These are phyloP conservation scores for Pseudonitzschia pungens DNA, from an alignment of 108 stramenopile species.

Conservation along the genomic window DNA sequence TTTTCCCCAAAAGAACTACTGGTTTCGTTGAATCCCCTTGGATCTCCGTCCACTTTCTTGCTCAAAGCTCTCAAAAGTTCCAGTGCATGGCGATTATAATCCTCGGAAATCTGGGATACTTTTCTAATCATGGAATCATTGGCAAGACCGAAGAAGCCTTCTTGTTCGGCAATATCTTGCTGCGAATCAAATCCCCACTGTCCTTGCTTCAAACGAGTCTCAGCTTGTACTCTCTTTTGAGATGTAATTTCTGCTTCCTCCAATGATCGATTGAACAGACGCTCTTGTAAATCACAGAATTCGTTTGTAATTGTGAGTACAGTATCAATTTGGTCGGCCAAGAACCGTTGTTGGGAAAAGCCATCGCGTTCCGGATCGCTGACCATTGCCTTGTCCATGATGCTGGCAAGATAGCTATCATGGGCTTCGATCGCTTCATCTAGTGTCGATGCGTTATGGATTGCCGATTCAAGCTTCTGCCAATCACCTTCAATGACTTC, in stretches of 20 bases:
- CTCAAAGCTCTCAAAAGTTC: constrained; percentile 46
- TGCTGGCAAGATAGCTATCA: constrained; percentile 83
- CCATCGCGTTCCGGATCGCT: constrained; percentile 32
- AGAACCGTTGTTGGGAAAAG: constrained; percentile 22
- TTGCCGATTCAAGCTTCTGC: constrained; percentile 63
- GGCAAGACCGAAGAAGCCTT: constrained; percentile 68
- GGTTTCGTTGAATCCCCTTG: constrained; percentile 12
- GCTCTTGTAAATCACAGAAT: constrained; percentile 83
- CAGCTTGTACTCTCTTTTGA: constrained; percentile 56
- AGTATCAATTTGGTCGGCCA: constrained; percentile 54
- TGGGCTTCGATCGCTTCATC: constrained; percentile 93
- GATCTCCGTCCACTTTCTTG: constrained; percentile 54
- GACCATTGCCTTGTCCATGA: constrained; percentile 79
- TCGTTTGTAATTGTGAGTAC: constrained; percentile 64
- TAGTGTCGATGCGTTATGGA: constrained; percentile 74
- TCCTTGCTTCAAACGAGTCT: constrained; percentile 61
- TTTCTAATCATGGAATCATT: constrained; percentile 50
- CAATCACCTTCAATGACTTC: constrained; percentile 97
- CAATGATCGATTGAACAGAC: constrained; percentile 66
- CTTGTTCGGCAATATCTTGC: constrained; percentile 52
- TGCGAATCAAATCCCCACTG: constrained; percentile 80
- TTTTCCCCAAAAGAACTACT: background rate
- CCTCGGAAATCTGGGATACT: constrained; percentile 47
- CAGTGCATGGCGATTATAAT: constrained; percentile 57
- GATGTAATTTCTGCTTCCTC: constrained; percentile 58